Base-by-base conservation (phyloP, 768 basidiomycete species). In the Macrolepiota albuminosa region DNA sequence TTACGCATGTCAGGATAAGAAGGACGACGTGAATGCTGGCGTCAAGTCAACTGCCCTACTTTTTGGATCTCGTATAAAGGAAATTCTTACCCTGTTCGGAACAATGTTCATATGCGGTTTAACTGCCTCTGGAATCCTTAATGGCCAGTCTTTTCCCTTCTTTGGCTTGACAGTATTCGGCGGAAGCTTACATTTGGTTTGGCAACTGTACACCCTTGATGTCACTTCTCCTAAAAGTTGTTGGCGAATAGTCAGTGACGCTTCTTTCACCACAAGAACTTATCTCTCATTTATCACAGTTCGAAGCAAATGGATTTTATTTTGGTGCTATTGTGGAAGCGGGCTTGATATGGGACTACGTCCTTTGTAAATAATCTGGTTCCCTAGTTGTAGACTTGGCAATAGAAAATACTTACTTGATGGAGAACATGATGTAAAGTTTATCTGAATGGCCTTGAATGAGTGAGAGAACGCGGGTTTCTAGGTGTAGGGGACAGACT, bases 1-100 rank as follows among this genome's bases (percentile, higher is more conserved):
- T 61, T 87, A 87, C 65, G 85, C 84, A 5, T 84, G 84, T 66
- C 75, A 73, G 59, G 85, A 86, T 67, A 82, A 81, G 61, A 68
- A 71, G 33, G 86, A 86, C 71, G 85, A 87, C 64, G 69, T 81
- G 26, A 70, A 75, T 47, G 84, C 78, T 16, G 83, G 82, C 40
- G 81, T 87, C 53, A 84, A 84, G 68, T 85, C 84, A 1, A 86
- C 84, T 49, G 84, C 85, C 0, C 70, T 86, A 14, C 76, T 85
- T n/a, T 86, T 86, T 67, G 82, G 79, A 21, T 65, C 69, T 14
- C 66, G 72, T 34, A 74, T 81, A 29, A 72, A 75, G 39, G 72
- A 73, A 2, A 73, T 85, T 56, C 74, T 86, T 16, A 65, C 76
- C 13, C 59, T 70, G 26, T 81, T 86, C 61, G 71, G 67, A 0